Base-by-base conservation (phyloP, 2,329 filamentous ascomycete genomes). In the Colletotrichum noveboracense region DNA sequence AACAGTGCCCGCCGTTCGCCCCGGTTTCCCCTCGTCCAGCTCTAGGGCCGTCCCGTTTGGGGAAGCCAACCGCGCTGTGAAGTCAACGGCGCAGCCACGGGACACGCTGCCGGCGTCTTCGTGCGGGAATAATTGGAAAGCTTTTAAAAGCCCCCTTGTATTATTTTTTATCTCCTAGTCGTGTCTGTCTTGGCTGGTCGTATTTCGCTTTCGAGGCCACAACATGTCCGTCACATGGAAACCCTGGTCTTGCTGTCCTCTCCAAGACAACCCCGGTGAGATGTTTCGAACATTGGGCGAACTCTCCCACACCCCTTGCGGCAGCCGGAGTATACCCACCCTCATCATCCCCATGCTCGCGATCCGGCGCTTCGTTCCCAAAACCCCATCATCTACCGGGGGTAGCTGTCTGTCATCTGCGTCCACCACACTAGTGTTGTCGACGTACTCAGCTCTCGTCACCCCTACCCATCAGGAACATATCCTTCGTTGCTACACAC, bases 141-240 rank as follows among this genome's bases (percentile, higher is more conserved):
- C 56, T 62, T 36, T 34, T 13, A 56, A 30, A 66, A 43, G 62
- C 69, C 62, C 34, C 60, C 13, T 21, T 24, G 69, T 56, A 66
- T 52, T 13, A 52, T 66, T 58, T 58, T 58, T 71, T 71, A 30
- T 65, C 34, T 64, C 18, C n/a, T 38, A 66, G 26, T 32, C 32
- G 7, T 67, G 26, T 60, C 26, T 24, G 16, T 61, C 30, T 26
- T 61, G 38, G 61, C 21, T 28, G 24, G 43, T 77, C 69, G 76
- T 76, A 77, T 76, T 65, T 76, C 76, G 76, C 64, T 55, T 76
- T 36, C 62, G 16, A 61, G 24, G 38, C 66, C 64, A 60, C 28
- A 7, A 55, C 38, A 36, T 43, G 52, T 36, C 43, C 60, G 38
- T 55, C 69, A 69, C 68, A 69, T 74, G 60, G 21, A 55, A 55